Conservation (phyloP, 352 stramenopile genomes). For the Pythium oligandrum region DNA sequence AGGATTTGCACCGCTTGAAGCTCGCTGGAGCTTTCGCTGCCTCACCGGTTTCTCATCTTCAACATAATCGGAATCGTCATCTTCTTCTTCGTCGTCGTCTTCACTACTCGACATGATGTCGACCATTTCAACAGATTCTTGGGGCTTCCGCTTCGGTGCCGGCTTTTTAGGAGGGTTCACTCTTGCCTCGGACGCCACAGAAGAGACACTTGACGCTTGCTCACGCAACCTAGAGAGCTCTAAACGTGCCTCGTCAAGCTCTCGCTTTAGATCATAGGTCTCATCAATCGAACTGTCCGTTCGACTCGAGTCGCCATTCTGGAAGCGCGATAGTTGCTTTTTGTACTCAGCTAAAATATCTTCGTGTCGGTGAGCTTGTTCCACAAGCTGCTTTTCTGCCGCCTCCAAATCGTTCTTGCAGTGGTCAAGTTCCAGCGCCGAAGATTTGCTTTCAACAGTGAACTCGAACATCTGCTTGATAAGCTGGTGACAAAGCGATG, state of each 20-base stretch:
- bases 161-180: too few species aligned
- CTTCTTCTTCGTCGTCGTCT: constrained; percentile 50
- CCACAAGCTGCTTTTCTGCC: constrained; percentile 25
- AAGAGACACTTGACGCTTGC: too few species aligned
- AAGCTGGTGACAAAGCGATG: constrained; percentile 41
- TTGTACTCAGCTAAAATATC: not conserved
- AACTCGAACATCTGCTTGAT: constrained; percentile 47
- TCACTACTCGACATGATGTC: constrained; percentile 50
- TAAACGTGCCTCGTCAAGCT: too few species aligned
- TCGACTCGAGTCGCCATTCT: too few species aligned
- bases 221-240: too few species aligned
- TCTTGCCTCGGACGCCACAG: too few species aligned
- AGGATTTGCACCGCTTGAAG: too few species aligned
- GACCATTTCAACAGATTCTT: constrained; percentile 35
- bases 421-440: constrained; percentile 31
- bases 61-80: constrained; percentile 57
- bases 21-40: too few species aligned
- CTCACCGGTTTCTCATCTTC: constrained; percentile 18
- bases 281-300: too few species aligned
- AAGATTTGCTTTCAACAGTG: constrained; percentile 31
- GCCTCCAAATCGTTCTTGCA: constrained; percentile 26
- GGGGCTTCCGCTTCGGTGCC: constrained; percentile 17
- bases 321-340: not conserved
- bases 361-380: constrained; percentile 21
- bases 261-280: too few species aligned